Conservation (phyloP, 164 flowering plant genomes). For the Santalum album region DNA sequence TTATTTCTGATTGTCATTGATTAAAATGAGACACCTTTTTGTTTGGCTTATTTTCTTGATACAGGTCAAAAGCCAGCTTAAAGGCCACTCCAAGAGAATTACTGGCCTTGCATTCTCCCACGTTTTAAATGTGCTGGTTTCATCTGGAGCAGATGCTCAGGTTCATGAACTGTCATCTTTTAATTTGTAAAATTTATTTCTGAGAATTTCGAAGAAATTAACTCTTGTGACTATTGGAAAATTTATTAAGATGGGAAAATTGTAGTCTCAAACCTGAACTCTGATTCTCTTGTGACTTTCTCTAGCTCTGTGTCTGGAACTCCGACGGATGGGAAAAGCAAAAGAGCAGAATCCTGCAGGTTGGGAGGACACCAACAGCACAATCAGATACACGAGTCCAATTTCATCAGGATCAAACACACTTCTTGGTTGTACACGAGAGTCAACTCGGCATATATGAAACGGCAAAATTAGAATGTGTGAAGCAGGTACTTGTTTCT, state of each 20-base stretch:
- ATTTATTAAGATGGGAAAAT: too few species aligned
- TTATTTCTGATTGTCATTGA: not conserved
- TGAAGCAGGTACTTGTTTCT: conserved; percentile 62
- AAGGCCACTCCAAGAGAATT: conserved; percentile 77
- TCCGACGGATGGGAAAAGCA: conserved; percentile 85
- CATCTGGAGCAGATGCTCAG: conserved; percentile 92
- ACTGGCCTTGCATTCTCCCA: conserved; percentile 91
- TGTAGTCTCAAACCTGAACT: too few species aligned
- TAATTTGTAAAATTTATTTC: too few species aligned
- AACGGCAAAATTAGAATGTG: conserved; percentile 68
- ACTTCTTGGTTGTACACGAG: conserved; percentile 81
- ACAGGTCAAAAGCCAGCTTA: conserved; percentile 80
- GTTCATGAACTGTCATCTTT: conserved; percentile 19
- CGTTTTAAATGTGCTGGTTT: conserved; percentile 59
- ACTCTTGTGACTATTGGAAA: too few species aligned
- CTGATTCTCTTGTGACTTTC: too few species aligned
- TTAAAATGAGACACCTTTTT: not conserved
- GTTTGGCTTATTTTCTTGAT: conserved; percentile 9
- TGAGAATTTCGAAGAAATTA: too few species aligned
- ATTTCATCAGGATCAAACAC: conserved; percentile 89
- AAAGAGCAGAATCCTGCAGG: conserved; percentile 51
- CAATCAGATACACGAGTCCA: conserved; percentile 76
- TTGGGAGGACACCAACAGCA: conserved; percentile 57
- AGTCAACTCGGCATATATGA: conserved; percentile 92
- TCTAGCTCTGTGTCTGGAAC: conserved; percentile 81